Conservation (phyloP, 2,329 filamentous ascomycete genomes). For the Diaporthe ilicicola region DNA sequence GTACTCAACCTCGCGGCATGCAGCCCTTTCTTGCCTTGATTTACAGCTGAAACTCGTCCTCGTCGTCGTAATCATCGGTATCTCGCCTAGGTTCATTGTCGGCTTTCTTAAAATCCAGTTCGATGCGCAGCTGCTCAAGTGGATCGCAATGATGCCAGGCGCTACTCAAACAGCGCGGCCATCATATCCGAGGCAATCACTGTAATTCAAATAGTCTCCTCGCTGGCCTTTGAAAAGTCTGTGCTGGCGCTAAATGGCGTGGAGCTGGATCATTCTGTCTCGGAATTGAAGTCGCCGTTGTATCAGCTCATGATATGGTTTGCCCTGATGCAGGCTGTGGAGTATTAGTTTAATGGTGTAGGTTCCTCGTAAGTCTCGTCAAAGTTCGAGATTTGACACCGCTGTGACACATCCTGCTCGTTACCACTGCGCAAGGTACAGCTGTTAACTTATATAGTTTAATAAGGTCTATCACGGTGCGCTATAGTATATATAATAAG, state of each 20-base stretch:
- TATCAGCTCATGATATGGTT: constrained; percentile 49
- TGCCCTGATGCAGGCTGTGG: constrained; percentile 48
- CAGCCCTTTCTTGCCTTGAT: constrained; percentile 51
- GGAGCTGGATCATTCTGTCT: not conserved
- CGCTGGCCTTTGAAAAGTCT: not conserved
- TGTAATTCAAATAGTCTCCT: not conserved
- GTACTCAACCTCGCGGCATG: constrained; percentile 48
- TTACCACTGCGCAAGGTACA: not conserved
- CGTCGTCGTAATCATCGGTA: not conserved
- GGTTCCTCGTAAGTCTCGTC: constrained; percentile 47
- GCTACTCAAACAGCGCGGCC: not conserved
- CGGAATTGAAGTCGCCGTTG: constrained; percentile 44
- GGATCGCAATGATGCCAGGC: not conserved
- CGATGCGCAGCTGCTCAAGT: not conserved
- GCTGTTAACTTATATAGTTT: not conserved
- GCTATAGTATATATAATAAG: too few relatives aligned
- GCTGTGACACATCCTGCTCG: not conserved
- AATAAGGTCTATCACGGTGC: not conserved
- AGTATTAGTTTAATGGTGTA: constrained; percentile 50
- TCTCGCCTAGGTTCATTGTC: not conserved
- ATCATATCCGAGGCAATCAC: not conserved
- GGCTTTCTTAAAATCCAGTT: not conserved
- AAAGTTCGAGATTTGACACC: not conserved
- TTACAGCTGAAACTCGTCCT: not conserved
- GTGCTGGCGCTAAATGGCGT: not conserved